Evolutionary conservation across 208 protist genomes (phyloP).

Genomic region (Trypanosoma lewisi): DNA sequence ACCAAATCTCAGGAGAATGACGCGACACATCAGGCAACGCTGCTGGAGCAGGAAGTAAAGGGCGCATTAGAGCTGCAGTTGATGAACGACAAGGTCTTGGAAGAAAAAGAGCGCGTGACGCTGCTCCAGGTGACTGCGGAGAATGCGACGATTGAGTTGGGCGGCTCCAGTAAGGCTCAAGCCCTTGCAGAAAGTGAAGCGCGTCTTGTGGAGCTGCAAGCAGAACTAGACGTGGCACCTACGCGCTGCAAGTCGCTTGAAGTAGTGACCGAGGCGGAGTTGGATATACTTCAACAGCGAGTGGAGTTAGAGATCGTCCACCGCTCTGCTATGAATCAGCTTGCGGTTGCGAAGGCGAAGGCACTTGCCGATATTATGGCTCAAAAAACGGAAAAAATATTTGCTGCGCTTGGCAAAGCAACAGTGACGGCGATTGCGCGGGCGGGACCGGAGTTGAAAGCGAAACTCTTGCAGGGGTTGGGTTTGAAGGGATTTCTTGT

Average conservation of each 20-base stretch:
- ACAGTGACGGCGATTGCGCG: constrained; percentile 86
- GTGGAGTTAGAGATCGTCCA: constrained; percentile 72
- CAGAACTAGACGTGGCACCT: constrained; percentile 49
- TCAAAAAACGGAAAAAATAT: constrained; percentile 70
- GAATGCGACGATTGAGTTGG: constrained; percentile 72
- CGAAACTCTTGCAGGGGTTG: constrained; percentile 63
- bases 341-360: constrained; percentile 70
- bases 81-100: constrained; percentile 54
- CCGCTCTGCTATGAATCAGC: constrained; percentile 54
- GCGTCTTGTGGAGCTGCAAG: constrained; percentile 50
- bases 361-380: constrained; percentile 65
- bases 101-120: constrained; percentile 58
- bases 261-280: constrained; percentile 46
- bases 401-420: constrained; percentile 81
- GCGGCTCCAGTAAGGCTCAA: constrained; percentile 65
- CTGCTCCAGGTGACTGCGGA: constrained; percentile 67
- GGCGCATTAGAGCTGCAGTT: constrained; percentile 72
- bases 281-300: constrained; percentile 46
- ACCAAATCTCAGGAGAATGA: constrained; percentile 87
- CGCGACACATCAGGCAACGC: constrained; percentile 73
- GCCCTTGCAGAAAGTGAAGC: constrained; percentile 74
- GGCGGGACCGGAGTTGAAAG: constrained; percentile 88
- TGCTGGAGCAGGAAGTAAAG: constrained; percentile 71
- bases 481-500: constrained; percentile 86
- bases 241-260: constrained; percentile 50